Base-by-base conservation (phyloP, 257 asterid species). In the Nicotiana knightiana region DNA sequence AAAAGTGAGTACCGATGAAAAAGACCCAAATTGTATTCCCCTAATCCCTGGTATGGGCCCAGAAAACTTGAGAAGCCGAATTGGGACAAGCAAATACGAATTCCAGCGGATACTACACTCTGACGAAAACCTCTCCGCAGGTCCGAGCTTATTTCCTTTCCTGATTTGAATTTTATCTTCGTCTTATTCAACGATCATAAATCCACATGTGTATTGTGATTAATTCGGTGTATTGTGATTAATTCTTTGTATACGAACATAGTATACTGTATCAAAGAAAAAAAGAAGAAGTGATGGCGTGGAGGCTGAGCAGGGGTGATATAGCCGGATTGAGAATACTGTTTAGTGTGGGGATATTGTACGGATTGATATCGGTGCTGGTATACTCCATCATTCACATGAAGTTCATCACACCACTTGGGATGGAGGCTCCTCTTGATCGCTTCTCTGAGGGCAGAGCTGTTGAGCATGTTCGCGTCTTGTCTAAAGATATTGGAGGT, bases 401-500 rank as follows among this genome's bases (percentile, higher is more conserved):
- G 96, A 93, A 90, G 88, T 92, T 93, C 88, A 83, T 94, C 85
- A 87, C 90, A 51, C 98, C 99, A 35, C 98, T 94, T 80, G 93
- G 88, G 4, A 12, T 79, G 28, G 98, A 96, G 83, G 99, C 99
- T 17, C 97, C 99, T 1, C 91, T 81, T 62, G 90, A 93, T 88
- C 97, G 92, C 17, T 96, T 96, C 88, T 94, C 99, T 13, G 99
- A 93, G 82, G 97, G 97, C 75, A 89, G 99, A 81, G 98, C 99
- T 28, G 78, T 96, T 76, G 89, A 96, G 83, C 99, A 96, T 87
- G 97, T 96, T 59, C 97, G 99, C 67, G 98, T 96, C 35, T 87
- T 96, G 67, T 87, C 99, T 5, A 86, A 91, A 61, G 97, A 96
- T 48, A 96, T 96, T 76, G 99, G 97, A 82, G 97, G 93, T 65